phyloP scores from a whole-genome alignment of 164 flowering plant species.

The Vitis vinifera region DNA sequence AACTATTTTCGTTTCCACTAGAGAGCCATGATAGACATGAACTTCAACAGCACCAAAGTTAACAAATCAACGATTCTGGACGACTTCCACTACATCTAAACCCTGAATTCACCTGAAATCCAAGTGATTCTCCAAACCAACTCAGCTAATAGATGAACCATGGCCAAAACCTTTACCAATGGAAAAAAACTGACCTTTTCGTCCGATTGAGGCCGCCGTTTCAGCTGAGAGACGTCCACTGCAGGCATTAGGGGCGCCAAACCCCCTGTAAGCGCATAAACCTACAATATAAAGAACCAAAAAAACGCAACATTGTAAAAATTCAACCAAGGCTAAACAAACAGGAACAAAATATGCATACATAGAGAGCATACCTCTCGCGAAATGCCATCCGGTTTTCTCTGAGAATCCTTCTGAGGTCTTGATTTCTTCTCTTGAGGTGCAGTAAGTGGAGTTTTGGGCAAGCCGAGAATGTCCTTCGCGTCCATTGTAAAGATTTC shows the following conservation, averaged over 20 bases:
- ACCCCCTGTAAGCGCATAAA: conserved; percentile 95
- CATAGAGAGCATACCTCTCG: conserved; percentile 61
- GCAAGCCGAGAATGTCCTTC: conserved; percentile 89
- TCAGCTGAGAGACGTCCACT: conserved; percentile 67
- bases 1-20: no score
- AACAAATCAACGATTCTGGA: no score
- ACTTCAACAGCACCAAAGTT: no score
- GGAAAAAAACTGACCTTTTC: conserved; percentile 61
- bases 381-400: conserved; percentile 98
- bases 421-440: conserved; percentile 80
- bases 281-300: conserved; percentile 35
- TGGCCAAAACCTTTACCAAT: neutral
- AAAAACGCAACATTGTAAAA: neutral
- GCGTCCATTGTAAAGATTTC: conserved; percentile 65
- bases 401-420: conserved; percentile 81
- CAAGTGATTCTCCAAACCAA: neutral
- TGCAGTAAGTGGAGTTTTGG: conserved; percentile 46
- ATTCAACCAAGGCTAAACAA: neutral
- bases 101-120: no score
- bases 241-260: conserved; percentile 92
- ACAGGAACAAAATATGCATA: neutral
- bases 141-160: neutral
- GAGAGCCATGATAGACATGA: no score
- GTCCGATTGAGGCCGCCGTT: conserved; percentile 53
- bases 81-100: neutral